Evolutionary conservation across 2,329 filamentous ascomycete genomes (phyloP).

Genomic region (Aspergillus persii): DNA sequence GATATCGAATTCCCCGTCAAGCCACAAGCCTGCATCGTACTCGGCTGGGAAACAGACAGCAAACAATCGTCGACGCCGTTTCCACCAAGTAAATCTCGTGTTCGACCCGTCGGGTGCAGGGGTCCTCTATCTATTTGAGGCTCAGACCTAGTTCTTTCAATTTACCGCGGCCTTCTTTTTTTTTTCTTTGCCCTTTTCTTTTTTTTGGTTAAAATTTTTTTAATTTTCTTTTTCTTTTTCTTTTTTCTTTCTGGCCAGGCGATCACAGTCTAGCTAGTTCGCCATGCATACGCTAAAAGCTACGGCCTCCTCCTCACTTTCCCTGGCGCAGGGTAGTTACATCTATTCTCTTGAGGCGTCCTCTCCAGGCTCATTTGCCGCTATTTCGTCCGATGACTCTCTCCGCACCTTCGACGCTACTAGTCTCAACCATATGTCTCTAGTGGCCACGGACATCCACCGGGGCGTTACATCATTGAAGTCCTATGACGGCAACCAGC

Average conservation of each 20-base stretch:
- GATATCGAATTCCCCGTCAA: constrained; percentile 4
- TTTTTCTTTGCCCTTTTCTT: background rate
- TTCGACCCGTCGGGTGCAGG: background rate
- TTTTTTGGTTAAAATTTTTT: background rate
- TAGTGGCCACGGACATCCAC: constrained; percentile 31
- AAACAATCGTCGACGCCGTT: background rate
- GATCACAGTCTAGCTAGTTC: background rate
- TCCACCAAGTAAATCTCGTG: background rate
- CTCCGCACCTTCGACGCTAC: constrained; percentile 41
- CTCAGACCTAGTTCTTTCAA: background rate
- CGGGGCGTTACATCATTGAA: constrained; percentile 40
- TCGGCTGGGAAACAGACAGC: constrained; percentile 1
- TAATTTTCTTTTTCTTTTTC: background rate
- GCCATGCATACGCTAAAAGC: constrained; percentile 35
- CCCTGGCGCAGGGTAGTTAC: constrained; percentile 40
- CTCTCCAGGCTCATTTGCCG: constrained; percentile 34
- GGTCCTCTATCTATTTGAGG: constrained; percentile 1
- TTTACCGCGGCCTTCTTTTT: background rate
- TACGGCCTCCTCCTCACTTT: constrained; percentile 36
- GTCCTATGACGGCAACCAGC: constrained; percentile 26
- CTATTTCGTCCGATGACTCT: constrained; percentile 47
- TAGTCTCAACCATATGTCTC: constrained; percentile 30
- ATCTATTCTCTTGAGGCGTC: constrained; percentile 41
- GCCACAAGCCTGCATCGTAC: constrained; percentile 1
- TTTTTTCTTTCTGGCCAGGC: background rate